A percentile compares a stretch with the other conserved stretches of the same genome.
Conservation (phyloP, 371 early-diverging fungal genomes). For the Saksenaea vasiformis region DNA sequence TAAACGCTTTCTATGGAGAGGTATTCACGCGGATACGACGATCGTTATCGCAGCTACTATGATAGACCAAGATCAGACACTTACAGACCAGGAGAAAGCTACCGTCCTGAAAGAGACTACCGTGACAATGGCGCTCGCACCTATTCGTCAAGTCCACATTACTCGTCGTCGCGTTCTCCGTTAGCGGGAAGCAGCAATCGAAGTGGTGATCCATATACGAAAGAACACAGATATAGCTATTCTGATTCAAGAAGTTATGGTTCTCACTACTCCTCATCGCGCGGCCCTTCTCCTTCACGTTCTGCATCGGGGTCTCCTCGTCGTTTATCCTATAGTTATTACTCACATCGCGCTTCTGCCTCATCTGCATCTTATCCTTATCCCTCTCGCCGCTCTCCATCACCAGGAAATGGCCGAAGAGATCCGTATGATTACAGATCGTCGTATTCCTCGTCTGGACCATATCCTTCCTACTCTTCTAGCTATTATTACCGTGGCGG, state of each 20-base stretch:
- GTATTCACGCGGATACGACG: conserved; percentile 48
- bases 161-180: conserved; percentile 34
- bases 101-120: conserved; percentile 43
- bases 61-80: conserved; percentile 49
- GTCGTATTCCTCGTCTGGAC: conserved; percentile 14
- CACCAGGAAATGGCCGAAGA: background rate
- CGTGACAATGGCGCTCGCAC: conserved; percentile 31
- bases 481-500: conserved; percentile 11
- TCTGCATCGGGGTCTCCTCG: conserved; percentile 38
- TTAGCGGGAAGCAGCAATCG: conserved; percentile 4
- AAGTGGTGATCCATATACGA: conserved; percentile 4
- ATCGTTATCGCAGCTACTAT: conserved; percentile 46
- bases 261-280: conserved; percentile 21
- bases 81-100: conserved; percentile 47
- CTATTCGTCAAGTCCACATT: conserved; percentile 29
- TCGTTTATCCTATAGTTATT: conserved; percentile 39
- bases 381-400: conserved; percentile 14
- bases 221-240: conserved; percentile 7
- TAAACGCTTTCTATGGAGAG: conserved; percentile 33
- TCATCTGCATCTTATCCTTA: conserved; percentile 12
- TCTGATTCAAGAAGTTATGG: conserved; percentile 9
- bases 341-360: conserved; percentile 17
- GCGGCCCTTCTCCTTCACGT: conserved; percentile 31
- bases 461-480: conserved; percentile 7
- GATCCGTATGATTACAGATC: conserved; percentile 12